Evolutionary conservation across 2,329 filamentous ascomycete species (phyloP).

Genomic region (Paramyrothecium sp.): DNA sequence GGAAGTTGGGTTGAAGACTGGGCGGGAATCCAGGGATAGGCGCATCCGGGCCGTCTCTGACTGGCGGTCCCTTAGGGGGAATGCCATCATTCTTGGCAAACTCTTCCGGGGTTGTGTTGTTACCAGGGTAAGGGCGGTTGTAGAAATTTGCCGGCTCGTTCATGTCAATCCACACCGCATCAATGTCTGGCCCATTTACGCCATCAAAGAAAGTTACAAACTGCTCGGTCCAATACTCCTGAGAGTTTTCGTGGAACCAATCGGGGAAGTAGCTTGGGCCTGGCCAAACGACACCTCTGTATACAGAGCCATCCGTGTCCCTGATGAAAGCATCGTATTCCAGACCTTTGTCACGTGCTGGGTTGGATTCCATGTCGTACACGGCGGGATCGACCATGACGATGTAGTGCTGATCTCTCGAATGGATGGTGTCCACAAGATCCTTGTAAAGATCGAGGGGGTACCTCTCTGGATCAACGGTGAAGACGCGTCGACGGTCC

Average conservation of each 20-base stretch:
- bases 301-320: constrained; percentile 51
- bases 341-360: constrained; percentile 32
- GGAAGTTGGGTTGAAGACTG: constrained; percentile 15
- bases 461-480: constrained; percentile 63
- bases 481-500: constrained; percentile 45
- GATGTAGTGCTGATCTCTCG: constrained; percentile 60
- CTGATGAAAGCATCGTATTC: constrained; percentile 45
- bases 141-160: constrained; percentile 38
- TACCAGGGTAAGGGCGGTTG: constrained; percentile 31
- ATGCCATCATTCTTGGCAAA: constrained; percentile 38
- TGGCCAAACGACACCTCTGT: constrained; percentile 73
- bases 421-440: constrained; percentile 65
- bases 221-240: constrained; percentile 68
- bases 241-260: constrained; percentile 67
- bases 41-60: constrained; percentile 42
- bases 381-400: constrained; percentile 77
- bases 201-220: constrained; percentile 64
- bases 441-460: constrained; percentile 61
- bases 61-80: constrained; percentile 60
- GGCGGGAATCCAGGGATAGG: constrained; percentile 21
- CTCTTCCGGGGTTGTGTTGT: constrained; percentile 26
- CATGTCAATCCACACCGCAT: constrained; percentile 76
- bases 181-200: constrained; percentile 67
- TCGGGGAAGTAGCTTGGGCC: constrained; percentile 71
- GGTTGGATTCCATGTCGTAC: constrained; percentile 44